A percentile compares a stretch with the other conserved stretches of the same genome.
Evolutionary conservation across 768 basidiomycete genomes (phyloP).

Genomic region (Termitomyces bulborhizus): DNA sequence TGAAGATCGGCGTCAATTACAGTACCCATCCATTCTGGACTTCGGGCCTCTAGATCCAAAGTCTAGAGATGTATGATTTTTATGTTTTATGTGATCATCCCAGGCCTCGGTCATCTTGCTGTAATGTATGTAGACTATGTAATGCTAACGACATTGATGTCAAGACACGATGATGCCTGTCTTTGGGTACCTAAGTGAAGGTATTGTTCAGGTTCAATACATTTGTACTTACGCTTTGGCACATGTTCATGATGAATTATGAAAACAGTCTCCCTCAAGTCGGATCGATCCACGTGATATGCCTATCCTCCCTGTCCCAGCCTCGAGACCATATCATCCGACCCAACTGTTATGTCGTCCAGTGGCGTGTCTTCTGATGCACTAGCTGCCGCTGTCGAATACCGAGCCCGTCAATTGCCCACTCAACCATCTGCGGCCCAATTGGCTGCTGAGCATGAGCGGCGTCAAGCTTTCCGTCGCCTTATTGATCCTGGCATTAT

Average conservation of each 20-base stretch:
- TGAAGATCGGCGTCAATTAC: slow-evolving; percentile 14
- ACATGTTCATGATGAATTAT: too few species aligned
- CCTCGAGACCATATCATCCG: too few species aligned
- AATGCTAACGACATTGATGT: too few species aligned
- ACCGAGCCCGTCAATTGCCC: slow-evolving; percentile 28
- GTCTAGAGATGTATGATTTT: slow-evolving; percentile 1
- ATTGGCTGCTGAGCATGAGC: slow-evolving; percentile 50
- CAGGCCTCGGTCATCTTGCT: not conserved
- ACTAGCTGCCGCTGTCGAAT: slow-evolving; percentile 39
- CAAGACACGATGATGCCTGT: too few species aligned
- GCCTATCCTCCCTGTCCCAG: too few species aligned
- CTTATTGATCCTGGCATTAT: slow-evolving; percentile 75
- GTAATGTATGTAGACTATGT: not conserved
- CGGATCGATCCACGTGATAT: too few species aligned
- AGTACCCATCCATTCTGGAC: slow-evolving; percentile 2
- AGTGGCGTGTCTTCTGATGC: slow-evolving; percentile 25
- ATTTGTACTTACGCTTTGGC: too few species aligned
- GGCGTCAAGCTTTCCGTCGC: slow-evolving; percentile 65
- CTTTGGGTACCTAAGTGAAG: not conserved
- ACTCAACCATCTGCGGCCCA: slow-evolving; percentile 31
- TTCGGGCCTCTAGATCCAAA: not conserved
- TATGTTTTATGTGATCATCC: not conserved
- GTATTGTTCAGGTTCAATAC: not conserved
- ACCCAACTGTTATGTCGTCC: slow-evolving; percentile 6
- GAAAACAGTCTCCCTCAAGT: too few species aligned